These are phyloP conservation scores for Penicillium sp. DNA, from an alignment of 2,329 filamentous ascomycete species.

Conservation along the genomic window DNA sequence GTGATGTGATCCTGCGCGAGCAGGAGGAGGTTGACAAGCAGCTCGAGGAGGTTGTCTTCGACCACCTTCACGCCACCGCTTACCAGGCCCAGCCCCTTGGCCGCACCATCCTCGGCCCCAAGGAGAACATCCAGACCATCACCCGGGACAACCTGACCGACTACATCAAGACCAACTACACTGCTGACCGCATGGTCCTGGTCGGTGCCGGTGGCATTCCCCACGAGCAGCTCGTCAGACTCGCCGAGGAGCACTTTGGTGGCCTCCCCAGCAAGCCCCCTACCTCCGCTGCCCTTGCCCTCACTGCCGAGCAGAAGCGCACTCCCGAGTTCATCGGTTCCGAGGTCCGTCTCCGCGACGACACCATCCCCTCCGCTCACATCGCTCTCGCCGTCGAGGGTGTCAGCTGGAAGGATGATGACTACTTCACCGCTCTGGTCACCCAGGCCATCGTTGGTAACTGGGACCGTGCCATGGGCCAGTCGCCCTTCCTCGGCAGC, in stretches of 20 bases:
- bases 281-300: slow-evolving; percentile 67
- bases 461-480: slow-evolving; percentile 99
- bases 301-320: slow-evolving; percentile 73
- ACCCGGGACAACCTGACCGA: slow-evolving; percentile 82
- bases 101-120: slow-evolving; percentile 94
- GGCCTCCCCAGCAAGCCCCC: slow-evolving; percentile 72
- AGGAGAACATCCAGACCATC: slow-evolving; percentile 97
- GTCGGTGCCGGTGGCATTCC: slow-evolving; percentile 92
- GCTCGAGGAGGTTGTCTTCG: slow-evolving; percentile 98
- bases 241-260: slow-evolving; percentile 95
- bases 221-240: slow-evolving; percentile 88
- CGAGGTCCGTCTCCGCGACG: slow-evolving; percentile 91
- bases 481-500: slow-evolving; percentile 94
- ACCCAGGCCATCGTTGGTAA: slow-evolving; percentile 98
- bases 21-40: slow-evolving; percentile 99
- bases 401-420: slow-evolving; percentile 98
- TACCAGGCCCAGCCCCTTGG: slow-evolving; percentile 95
- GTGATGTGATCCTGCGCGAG: slow-evolving; percentile 97
- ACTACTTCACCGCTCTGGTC: slow-evolving; percentile 98
- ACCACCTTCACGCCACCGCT: slow-evolving; percentile 96
- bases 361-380: slow-evolving; percentile 93
- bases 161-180: slow-evolving; percentile 99
- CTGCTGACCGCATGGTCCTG: slow-evolving; percentile 97
- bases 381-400: slow-evolving; percentile 98
- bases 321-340: slow-evolving; percentile 96